Evolutionary conservation across 176 grass and related monocot species (phyloP).

Genomic region (Dendrocalamus sinicus): DNA sequence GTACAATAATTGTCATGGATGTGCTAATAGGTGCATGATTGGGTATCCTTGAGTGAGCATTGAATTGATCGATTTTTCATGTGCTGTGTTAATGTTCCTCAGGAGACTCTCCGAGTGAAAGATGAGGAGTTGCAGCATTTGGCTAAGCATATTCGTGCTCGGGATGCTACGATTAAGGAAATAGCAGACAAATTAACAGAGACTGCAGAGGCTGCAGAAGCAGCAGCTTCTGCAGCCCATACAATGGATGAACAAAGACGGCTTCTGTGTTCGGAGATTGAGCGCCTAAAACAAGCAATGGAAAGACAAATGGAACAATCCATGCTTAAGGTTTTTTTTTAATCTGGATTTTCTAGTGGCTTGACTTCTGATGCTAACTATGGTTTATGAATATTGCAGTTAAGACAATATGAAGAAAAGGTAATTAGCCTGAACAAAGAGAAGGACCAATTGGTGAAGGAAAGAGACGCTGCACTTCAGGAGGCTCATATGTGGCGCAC

Average conservation of each 20-base stretch:
- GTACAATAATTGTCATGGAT: neutral
- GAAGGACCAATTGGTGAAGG: slow-evolving; percentile 81
- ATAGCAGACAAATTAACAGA: slow-evolving; percentile 90
- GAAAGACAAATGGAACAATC: slow-evolving; percentile 71
- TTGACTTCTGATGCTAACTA: slow-evolving; percentile 19
- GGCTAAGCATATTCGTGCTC: slow-evolving; percentile 83
- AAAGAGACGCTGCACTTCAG: slow-evolving; percentile 79
- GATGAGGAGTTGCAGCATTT: slow-evolving; percentile 92
- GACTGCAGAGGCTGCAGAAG: slow-evolving; percentile 85
- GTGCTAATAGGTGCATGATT: neutral
- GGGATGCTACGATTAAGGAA: slow-evolving; percentile 86
- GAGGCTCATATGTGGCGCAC: slow-evolving; percentile 90
- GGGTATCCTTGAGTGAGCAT: neutral
- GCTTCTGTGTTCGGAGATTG: slow-evolving; percentile 71
- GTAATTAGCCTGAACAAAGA: slow-evolving; percentile 67
- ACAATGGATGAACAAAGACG: slow-evolving; percentile 77
- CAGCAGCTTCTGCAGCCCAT: slow-evolving; percentile 81
- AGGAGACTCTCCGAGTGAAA: slow-evolving; percentile 97
- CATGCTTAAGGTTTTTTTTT: slow-evolving; percentile 61
- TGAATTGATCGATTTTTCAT: slow-evolving; percentile 8
- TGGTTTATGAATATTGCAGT: slow-evolving; percentile 53
- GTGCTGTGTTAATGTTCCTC: slow-evolving; percentile 23
- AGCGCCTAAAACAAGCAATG: slow-evolving; percentile 63
- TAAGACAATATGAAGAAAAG: slow-evolving; percentile 82
- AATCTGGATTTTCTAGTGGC: neutral